Conservation (phyloP, 2,329 filamentous ascomycete genomes). For the Exophiala bonariae region DNA sequence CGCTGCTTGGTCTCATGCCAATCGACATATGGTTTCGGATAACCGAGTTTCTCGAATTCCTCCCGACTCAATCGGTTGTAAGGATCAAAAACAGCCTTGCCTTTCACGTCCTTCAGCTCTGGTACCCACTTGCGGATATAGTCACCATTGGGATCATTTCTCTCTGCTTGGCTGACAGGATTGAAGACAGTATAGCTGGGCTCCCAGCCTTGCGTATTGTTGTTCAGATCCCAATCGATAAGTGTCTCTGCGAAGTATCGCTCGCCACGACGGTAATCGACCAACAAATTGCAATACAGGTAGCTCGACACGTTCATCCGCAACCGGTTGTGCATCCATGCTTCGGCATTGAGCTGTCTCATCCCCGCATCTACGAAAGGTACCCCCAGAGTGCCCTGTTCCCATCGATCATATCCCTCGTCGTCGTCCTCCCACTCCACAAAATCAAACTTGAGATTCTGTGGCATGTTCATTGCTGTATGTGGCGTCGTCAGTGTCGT, state of each 20-base stretch:
- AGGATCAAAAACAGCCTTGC: slow-evolving; percentile 53
- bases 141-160: slow-evolving; percentile 70
- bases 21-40: slow-evolving; percentile 68
- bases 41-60: slow-evolving; percentile 62
- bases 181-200: slow-evolving; percentile 68
- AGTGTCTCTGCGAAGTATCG: slow-evolving; percentile 53
- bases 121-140: slow-evolving; percentile 74
- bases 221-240: slow-evolving; percentile 40
- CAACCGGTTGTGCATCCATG: slow-evolving; percentile 54
- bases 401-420: slow-evolving; percentile 52
- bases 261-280: slow-evolving; percentile 52
- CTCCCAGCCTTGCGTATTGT: slow-evolving; percentile 56
- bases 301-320: slow-evolving; percentile 53
- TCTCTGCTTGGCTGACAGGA: slow-evolving; percentile 73
- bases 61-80: slow-evolving; percentile 43
- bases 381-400: slow-evolving; percentile 46
- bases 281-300: slow-evolving; percentile 49
- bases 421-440: slow-evolving; percentile 53
- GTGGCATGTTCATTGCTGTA: slow-evolving; percentile 51
- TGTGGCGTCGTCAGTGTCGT: slow-evolving; percentile 48
- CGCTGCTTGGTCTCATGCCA: slow-evolving; percentile 67
- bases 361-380: slow-evolving; percentile 55
- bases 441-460: slow-evolving; percentile 54
- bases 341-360: slow-evolving; percentile 50
- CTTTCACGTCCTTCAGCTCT: slow-evolving; percentile 62